Evolutionary conservation across 164 flowering plant species (phyloP).

Genomic region (Vitis riparia): DNA sequence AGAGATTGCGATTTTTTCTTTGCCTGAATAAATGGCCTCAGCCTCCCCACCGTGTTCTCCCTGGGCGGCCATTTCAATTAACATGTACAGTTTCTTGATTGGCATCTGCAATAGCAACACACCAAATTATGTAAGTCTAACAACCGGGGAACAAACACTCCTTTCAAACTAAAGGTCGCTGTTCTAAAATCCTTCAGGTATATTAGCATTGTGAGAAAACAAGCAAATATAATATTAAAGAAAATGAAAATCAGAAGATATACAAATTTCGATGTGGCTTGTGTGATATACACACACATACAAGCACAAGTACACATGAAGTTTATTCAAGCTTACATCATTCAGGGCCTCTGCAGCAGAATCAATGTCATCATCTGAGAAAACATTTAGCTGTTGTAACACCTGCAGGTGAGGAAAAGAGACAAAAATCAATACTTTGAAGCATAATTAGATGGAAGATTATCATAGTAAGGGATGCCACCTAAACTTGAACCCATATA

Average conservation of each 20-base stretch:
- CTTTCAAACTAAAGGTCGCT: too few relatives aligned
- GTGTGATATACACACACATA: too few relatives aligned
- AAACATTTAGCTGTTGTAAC: slow-evolving; percentile 65
- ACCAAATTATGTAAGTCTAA: too few relatives aligned
- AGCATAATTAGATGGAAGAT: too few relatives aligned
- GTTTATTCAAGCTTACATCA: slow-evolving; percentile 53
- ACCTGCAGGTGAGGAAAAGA: slow-evolving; percentile 45
- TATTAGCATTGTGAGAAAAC: not conserved
- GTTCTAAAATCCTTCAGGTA: too few relatives aligned
- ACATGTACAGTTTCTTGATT: slow-evolving; percentile 87
- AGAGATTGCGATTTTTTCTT: slow-evolving; percentile 59
- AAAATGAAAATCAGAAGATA: not conserved
- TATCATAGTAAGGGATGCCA: too few relatives aligned
- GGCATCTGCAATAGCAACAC: slow-evolving; percentile 51
- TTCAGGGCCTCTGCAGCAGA: slow-evolving; percentile 83
- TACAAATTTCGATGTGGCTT: too few relatives aligned
- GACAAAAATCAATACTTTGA: not conserved
- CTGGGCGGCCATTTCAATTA: slow-evolving; percentile 94
- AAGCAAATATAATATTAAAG: not conserved
- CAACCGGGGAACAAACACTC: too few relatives aligned
- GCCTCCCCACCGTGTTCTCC: slow-evolving; percentile 79
- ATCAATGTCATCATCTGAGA: slow-evolving; percentile 63
- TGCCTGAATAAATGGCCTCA: slow-evolving; percentile 79
- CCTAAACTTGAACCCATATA: too few relatives aligned
- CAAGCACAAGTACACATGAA: not conserved